phyloP scores from a whole-genome alignment of 495 filamentous ascomycete species.

The Evansstolkia leycettana region DNA sequence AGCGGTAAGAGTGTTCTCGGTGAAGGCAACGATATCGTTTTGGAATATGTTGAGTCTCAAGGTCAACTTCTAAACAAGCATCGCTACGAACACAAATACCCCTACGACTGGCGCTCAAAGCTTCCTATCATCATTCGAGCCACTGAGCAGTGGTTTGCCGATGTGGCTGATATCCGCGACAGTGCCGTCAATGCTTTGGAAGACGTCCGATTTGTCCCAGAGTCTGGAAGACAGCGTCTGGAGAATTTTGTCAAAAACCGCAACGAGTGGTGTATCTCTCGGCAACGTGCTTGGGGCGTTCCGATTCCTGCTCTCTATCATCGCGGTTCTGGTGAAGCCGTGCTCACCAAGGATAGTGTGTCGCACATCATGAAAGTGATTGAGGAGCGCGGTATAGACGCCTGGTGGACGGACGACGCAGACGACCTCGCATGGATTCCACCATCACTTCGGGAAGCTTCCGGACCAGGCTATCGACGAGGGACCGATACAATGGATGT shows the following conservation, averaged over 20 bases:
- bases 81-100: slow-evolving; percentile 78
- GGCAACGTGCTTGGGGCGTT: slow-evolving; percentile 91
- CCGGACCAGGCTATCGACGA: slow-evolving; percentile 41
- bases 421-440: slow-evolving; percentile 67
- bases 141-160: slow-evolving; percentile 95
- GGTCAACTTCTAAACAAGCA: slow-evolving; percentile 52
- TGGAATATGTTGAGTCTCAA: slow-evolving; percentile 46
- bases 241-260: slow-evolving; percentile 75
- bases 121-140: slow-evolving; percentile 80
- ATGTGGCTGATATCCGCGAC: slow-evolving; percentile 70
- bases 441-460: slow-evolving; percentile 32
- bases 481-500: slow-evolving; percentile 99
- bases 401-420: slow-evolving; percentile 81
- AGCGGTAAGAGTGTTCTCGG: slow-evolving; percentile 48
- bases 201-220: slow-evolving; percentile 66
- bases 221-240: slow-evolving; percentile 56
- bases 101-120: slow-evolving; percentile 96
- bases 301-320: slow-evolving; percentile 89
- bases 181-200: slow-evolving; percentile 55
- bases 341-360: slow-evolving; percentile 68
- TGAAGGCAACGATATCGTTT: slow-evolving; percentile 54
- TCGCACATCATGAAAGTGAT: slow-evolving; percentile 76
- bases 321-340: slow-evolving; percentile 47
- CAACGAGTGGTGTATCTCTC: slow-evolving; percentile 98
- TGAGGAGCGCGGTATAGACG: slow-evolving; percentile 63